These are phyloP conservation scores for Lentinus tigrinus DNA, from an alignment of 768 basidiomycete species.

Conservation along the genomic window DNA sequence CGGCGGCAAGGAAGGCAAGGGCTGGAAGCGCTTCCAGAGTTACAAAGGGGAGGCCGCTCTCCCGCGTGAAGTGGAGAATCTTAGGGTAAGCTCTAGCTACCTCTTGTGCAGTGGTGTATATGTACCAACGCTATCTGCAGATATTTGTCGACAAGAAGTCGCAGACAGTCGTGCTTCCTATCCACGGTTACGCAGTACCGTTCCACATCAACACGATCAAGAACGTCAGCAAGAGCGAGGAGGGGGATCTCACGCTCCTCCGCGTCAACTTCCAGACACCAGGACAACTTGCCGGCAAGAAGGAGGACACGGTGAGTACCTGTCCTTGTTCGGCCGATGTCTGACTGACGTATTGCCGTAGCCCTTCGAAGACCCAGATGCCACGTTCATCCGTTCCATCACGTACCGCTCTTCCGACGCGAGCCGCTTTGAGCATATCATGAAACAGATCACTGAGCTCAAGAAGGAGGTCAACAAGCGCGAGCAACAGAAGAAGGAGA, in stretches of 20 bases:
- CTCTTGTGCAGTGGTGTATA: too few species aligned
- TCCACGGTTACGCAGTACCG: slow-evolving; percentile 93
- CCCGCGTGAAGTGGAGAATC: slow-evolving; percentile 76
- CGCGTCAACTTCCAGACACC: slow-evolving; percentile 99
- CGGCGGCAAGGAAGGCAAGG: slow-evolving; percentile 84
- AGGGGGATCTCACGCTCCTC: slow-evolving; percentile 91
- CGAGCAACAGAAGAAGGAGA: slow-evolving; percentile 96
- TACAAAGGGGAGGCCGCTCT: slow-evolving; percentile 93
- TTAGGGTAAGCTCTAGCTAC: slow-evolving; percentile 57
- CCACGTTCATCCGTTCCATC: slow-evolving; percentile 93
- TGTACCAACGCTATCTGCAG: slow-evolving; percentile 38
- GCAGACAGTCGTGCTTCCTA: slow-evolving; percentile 86
- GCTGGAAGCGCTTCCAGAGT: slow-evolving; percentile 94
- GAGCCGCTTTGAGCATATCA: slow-evolving; percentile 85
- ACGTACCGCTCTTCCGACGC: slow-evolving; percentile 90
- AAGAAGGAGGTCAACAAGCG: slow-evolving; percentile 97
- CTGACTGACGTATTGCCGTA: slow-evolving; percentile 27
- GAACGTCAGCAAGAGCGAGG: slow-evolving; percentile 96
- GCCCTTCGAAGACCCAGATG: slow-evolving; percentile 96
- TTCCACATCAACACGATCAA: slow-evolving; percentile 99
- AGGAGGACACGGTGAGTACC: slow-evolving; percentile 96
- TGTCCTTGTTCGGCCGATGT: slow-evolving; percentile 32
- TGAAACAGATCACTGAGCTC: slow-evolving; percentile 89
- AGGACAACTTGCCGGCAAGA: slow-evolving; percentile 95
- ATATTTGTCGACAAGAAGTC: slow-evolving; percentile 90